Percentiles rank a stretch among this genome's conserved stretches.
phyloP scores from a whole-genome alignment of 768 basidiomycete genomes.

The Amanita subjunquillea region DNA sequence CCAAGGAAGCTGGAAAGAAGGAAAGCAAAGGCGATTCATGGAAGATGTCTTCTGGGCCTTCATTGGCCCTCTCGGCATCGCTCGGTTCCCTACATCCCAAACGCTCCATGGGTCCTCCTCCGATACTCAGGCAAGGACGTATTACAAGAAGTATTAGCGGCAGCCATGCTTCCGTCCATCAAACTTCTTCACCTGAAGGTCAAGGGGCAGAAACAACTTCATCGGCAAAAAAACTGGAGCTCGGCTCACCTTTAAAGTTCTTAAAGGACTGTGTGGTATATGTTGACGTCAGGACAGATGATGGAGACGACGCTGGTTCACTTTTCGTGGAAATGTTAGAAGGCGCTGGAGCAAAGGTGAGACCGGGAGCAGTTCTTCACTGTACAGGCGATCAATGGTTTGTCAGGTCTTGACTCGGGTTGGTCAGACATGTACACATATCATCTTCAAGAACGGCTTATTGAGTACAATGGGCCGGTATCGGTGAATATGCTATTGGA shows the following conservation, averaged over 20 bases:
- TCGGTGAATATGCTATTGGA: constrained; percentile 31
- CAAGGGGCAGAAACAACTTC: constrained; percentile 18
- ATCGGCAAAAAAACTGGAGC: constrained; percentile 8
- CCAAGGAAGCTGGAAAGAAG: constrained; percentile 15
- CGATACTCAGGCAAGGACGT: constrained; percentile 22
- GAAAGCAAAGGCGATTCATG: constrained; percentile 18
- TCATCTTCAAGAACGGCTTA: constrained; percentile 78
- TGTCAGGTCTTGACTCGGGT: constrained; percentile 52
- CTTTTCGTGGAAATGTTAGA: constrained; percentile 80
- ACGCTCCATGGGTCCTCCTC: constrained; percentile 37
- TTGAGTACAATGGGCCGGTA: constrained; percentile 67
- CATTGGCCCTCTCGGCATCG: constrained; percentile 54
- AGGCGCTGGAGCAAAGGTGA: constrained; percentile 71
- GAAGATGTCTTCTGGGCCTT: constrained; percentile 34
- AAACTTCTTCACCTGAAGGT: constrained; percentile 10
- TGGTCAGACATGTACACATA: constrained; percentile 69
- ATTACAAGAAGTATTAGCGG: constrained; percentile 31
- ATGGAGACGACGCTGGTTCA: constrained; percentile 71
- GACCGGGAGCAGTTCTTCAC: constrained; percentile 11
- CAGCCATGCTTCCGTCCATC: constrained; percentile 21
- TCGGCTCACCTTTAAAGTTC: constrained; percentile 29
- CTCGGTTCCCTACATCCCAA: constrained; percentile 34
- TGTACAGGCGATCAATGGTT: background rate
- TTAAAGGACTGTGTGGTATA: constrained; percentile 71
- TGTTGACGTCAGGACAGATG: constrained; percentile 81